Conservation (phyloP, 257 asterid species). For the Solanum chilense region DNA sequence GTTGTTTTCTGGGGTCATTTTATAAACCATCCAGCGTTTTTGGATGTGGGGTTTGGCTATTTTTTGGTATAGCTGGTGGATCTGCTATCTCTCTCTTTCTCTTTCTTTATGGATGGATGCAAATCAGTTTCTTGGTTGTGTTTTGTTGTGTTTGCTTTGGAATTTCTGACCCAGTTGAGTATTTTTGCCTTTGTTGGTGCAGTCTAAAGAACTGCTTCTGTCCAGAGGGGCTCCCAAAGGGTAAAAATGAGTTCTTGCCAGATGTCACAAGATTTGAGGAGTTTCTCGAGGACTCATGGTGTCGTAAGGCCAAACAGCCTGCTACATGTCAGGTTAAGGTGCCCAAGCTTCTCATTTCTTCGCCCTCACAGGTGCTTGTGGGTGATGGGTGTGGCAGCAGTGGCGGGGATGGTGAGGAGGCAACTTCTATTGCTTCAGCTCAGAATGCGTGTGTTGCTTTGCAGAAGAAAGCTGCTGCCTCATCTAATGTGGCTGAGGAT, state of each 20-base stretch:
- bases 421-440: conserved; percentile 45
- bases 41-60: neutral
- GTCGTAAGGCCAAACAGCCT: conserved; percentile 51
- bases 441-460: conserved; percentile 69
- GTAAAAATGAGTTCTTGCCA: conserved; percentile 43
- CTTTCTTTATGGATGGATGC: neutral
- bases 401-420: conserved; percentile 33
- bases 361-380: conserved; percentile 2
- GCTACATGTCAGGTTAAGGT: conserved; percentile 78
- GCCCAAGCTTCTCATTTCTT: conserved; percentile 54
- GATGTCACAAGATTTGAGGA: conserved; percentile 67
- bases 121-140: neutral
- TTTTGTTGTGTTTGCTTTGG: neutral
- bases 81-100: neutral
- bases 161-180: conserved; percentile 7
- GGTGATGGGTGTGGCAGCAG: neutral
- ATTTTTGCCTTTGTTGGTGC: conserved; percentile 28
- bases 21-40: neutral
- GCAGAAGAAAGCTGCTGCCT: conserved; percentile 87
- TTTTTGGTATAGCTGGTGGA: neutral
- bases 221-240: conserved; percentile 59
- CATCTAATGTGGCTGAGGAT: conserved; percentile 77
- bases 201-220: conserved; percentile 87
- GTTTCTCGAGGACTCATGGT: conserved; percentile 81
- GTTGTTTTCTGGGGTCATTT: neutral